Conservation (phyloP, 805 yeast species). For the Candida pini region DNA sequence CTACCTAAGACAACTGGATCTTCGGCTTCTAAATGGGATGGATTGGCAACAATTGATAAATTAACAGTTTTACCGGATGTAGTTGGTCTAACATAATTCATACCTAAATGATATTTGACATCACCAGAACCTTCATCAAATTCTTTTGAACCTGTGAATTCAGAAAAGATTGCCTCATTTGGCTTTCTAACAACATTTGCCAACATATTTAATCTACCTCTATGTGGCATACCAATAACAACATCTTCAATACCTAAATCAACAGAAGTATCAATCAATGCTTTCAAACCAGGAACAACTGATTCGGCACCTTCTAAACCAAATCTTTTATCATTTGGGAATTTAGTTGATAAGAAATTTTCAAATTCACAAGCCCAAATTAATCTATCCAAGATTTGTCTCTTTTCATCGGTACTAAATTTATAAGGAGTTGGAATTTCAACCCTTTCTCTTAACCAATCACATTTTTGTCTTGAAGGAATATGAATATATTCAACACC, state of each 20-base stretch:
- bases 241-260: constrained; percentile 92
- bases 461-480: constrained; percentile 91
- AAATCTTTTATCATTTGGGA: constrained; percentile 97
- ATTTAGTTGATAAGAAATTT: constrained; percentile 85
- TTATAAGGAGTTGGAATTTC: constrained; percentile 87
- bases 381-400: constrained; percentile 92
- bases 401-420: constrained; percentile 82
- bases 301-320: constrained; percentile 99
- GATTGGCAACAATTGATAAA: constrained; percentile 95
- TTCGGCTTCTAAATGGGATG: constrained; percentile 98
- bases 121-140: constrained; percentile 98
- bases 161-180: constrained; percentile 94
- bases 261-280: constrained; percentile 89
- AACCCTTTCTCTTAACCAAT: constrained; percentile 95
- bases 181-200: constrained; percentile 98
- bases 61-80: constrained; percentile 96
- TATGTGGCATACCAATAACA: constrained; percentile 99
- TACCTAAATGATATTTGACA: constrained; percentile 98
- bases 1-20: constrained; percentile 98
- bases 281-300: constrained; percentile 94
- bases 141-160: constrained; percentile 83
- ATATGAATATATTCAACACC: constrained; percentile 97
- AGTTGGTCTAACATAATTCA: constrained; percentile 98
- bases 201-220: constrained; percentile 97
- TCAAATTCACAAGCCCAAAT: constrained; percentile 97